Evolutionary conservation across 2,329 filamentous ascomycete genomes (phyloP).

Genomic region (Cylindrodendrum hubeiense): DNA sequence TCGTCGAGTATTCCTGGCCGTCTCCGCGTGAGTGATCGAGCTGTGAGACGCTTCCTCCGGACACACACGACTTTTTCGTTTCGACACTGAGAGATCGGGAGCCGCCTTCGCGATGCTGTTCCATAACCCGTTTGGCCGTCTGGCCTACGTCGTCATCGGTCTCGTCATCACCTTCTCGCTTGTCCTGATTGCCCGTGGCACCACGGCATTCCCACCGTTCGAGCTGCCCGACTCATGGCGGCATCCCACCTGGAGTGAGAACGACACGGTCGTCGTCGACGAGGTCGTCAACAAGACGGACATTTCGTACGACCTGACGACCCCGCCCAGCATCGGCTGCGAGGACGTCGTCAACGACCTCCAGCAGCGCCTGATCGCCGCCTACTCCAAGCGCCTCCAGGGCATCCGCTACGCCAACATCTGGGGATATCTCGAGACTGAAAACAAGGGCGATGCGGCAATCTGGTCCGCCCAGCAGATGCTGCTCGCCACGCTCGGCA

Average conservation of each 20-base stretch:
- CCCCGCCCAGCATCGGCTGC: constrained; percentile 34
- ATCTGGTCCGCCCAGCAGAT: constrained; percentile 46
- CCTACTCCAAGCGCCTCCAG: constrained; percentile 40
- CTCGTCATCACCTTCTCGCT: neutral
- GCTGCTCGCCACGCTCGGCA: constrained; percentile 41
- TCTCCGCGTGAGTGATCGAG: too few species aligned
- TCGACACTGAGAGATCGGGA: too few species aligned
- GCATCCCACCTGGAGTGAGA: neutral
- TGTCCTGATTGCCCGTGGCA: neutral
- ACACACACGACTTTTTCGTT: too few species aligned
- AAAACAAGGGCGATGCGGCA: constrained; percentile 45
- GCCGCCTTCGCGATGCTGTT: neutral
- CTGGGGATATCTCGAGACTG: constrained; percentile 45
- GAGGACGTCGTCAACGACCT: constrained; percentile 44
- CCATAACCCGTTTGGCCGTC: neutral
- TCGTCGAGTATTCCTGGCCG: too few species aligned
- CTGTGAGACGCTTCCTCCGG: too few species aligned
- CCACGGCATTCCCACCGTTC: neutral
- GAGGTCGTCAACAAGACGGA: constrained; percentile 29
- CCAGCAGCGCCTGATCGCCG: constrained; percentile 42
- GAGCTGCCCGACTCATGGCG: neutral
- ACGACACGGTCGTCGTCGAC: constrained; percentile 2
- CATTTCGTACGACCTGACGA: constrained; percentile 41
- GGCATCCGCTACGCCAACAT: constrained; percentile 45
- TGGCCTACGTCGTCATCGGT: neutral